These are phyloP conservation scores for Ogataea ganodermae DNA, from an alignment of 805 yeast genomes.

Conservation along the genomic window DNA sequence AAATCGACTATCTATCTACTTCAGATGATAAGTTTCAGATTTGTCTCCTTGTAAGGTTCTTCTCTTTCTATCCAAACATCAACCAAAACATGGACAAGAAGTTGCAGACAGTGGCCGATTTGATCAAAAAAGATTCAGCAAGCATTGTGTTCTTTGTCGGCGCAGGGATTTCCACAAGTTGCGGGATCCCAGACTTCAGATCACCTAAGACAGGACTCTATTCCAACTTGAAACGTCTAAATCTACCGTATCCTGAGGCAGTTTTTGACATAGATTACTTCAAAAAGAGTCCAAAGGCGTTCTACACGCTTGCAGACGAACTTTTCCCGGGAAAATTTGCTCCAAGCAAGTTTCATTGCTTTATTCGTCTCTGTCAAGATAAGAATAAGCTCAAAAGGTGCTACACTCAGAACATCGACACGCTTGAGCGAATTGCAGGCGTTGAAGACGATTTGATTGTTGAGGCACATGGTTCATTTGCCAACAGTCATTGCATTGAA, in stretches of 20 bases:
- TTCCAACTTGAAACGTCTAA: conserved; percentile 69
- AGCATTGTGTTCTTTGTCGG: conserved; percentile 75
- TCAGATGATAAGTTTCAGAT: neutral
- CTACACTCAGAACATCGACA: conserved; percentile 92
- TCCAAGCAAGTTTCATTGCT: conserved; percentile 81
- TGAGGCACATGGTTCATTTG: conserved; percentile 96
- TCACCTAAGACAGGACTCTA: conserved; percentile 89
- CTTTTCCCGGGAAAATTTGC: conserved; percentile 83
- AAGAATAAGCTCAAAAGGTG: conserved; percentile 64
- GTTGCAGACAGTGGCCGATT: conserved; percentile 24
- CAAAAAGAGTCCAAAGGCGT: conserved; percentile 74
- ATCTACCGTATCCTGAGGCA: conserved; percentile 92
- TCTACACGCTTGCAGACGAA: conserved; percentile 80
- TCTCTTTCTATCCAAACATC: neutral
- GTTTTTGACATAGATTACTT: conserved; percentile 90
- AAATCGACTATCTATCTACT: too few species aligned
- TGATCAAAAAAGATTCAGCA: conserved; percentile 25
- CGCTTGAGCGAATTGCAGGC: conserved; percentile 85
- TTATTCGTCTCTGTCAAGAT: conserved; percentile 68
- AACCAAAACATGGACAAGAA: conserved; percentile 25
- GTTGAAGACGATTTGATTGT: conserved; percentile 62
- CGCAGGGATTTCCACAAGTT: conserved; percentile 91
- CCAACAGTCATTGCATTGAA: conserved; percentile 76
- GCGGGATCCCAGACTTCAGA: conserved; percentile 95
- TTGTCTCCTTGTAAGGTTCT: too few species aligned